Evolutionary conservation across 2,329 filamentous ascomycete species (phyloP).

Genomic region (Eutypella sp.): DNA sequence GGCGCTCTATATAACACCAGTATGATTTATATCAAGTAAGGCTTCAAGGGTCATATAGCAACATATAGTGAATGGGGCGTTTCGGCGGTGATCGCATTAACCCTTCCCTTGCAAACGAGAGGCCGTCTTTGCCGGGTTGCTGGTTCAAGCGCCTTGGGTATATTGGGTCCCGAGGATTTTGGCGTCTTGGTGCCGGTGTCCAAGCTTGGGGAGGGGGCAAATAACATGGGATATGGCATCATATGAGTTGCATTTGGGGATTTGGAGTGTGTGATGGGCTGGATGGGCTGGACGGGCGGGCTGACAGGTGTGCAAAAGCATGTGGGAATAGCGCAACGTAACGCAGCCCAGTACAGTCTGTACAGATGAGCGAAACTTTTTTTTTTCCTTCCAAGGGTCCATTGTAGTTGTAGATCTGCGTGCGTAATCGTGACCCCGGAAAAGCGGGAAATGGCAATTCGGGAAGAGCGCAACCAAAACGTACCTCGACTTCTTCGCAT

Average conservation of each 20-base stretch:
- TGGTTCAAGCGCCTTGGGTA: background rate
- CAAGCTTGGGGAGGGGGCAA: background rate
- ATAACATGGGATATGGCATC: background rate
- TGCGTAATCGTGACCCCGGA: background rate
- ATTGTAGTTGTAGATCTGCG: too few relatives aligned
- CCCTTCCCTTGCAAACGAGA: background rate
- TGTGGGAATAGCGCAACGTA: background rate
- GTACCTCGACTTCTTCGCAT: background rate
- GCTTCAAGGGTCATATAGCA: too few relatives aligned
- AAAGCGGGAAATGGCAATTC: background rate
- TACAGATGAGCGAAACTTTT: too few relatives aligned
- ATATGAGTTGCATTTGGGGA: background rate
- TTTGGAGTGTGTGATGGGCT: too few relatives aligned
- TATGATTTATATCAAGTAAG: background rate
- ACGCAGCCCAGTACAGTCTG: too few relatives aligned
- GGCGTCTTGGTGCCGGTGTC: background rate
- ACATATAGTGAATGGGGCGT: background rate
- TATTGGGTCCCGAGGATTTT: background rate
- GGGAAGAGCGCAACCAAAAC: background rate
- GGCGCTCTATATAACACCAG: background rate
- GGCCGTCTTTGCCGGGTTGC: background rate
- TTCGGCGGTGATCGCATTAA: background rate
- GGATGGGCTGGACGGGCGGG: too few relatives aligned
- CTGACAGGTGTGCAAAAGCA: background rate
- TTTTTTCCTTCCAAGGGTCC: too few relatives aligned